Evolutionary conservation across 441 rosid species (phyloP), one percentile per base, ranked within the genome.

Genomic region (Gossypium davidsonii): DNA sequence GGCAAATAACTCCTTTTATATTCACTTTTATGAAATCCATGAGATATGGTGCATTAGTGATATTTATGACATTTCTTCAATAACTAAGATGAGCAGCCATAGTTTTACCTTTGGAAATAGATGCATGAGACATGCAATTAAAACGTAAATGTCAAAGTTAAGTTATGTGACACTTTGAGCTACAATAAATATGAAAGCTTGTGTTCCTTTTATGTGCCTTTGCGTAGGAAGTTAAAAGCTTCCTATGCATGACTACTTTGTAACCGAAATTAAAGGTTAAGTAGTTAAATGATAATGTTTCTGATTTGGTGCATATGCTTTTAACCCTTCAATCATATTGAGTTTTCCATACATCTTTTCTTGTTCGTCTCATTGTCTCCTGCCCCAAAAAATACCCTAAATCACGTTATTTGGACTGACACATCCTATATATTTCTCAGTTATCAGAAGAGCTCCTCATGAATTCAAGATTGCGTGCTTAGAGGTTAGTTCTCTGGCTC

Each of bases 381-480:
- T 15, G 2, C 25, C 58, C 42, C 25, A 10, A 49, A 49, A 67
- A 39, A 46, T 67, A 46, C n/a, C 57, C 71, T 67, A 59, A 51
- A 12, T 34, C 51, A 74, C 23, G 34, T 37, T 20, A 1, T 28
- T 14, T 72, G 77, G 61, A 68, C 81, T 84, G 59, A 74, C 72
- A 48, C 25, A 55, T 37, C 7, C 6, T 21, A 11, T 48, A 42
- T 66, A 21, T 75, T 74, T 76, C 17, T 28, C 93, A 95, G 99
- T 95, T 56, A 91, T 95, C 67, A 88, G 98, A 82, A 88, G 97
- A 85, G 98, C 97, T 73, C 98, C 99, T 73, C 99, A 95, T 80
- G 98, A 95, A 83, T 95, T 95, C 92, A 95, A 95, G 91, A 95
- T 95, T 3, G 84, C 89, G 21, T 95, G 99, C 89, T 90, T 95